Base-by-base conservation (phyloP, 345 rosid species). In the Aegle marmelos region DNA sequence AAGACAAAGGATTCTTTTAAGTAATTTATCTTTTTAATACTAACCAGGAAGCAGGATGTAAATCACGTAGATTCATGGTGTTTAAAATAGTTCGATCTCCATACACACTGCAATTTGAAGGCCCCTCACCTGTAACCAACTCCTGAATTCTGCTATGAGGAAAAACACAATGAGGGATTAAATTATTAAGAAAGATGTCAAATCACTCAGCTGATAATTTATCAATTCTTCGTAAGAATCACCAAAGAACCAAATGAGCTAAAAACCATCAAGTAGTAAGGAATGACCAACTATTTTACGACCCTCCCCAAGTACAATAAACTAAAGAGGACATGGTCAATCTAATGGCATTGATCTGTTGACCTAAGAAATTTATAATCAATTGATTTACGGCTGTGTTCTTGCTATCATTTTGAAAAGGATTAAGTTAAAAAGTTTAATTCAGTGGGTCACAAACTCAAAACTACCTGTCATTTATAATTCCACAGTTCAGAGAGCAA, bases 31-130 rank as follows among this genome's bases (percentile, higher is more conserved):
- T 6, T 36, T 66, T 74, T 34, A 21, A 14, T n/a, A 78, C 88
- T 81, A 54, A 89, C 92, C 92, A 89, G 82, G 92, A 89, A 73
- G 66, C 79, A 27, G 89, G 87, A 83, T 89, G 89, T 73, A 89
- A 78, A 78, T 87, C 89, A 70, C 50, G 74, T 5, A 87, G 73
- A 77, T 82, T 80, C 61, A 79, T 68, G 28, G 86, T 79, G 80
- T 79, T 74, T 71, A 89, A 72, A 77, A 24, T 45, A 64, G 79
- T 30, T 75, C 87, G 86, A 78, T 87, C 87, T 22, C 92, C 91
- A 72, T 83, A 86, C 70, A 83, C 68, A 80, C 81, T 81, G 78
- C 79, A 56, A n/a, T 27, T 57, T 30, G 83, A 77, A 75, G 84
- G 78, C 37, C 62, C 78, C 37, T 79, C 74, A 31, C 81, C 78